Evolutionary conservation across 306 rosid genomes (phyloP), one percentile per base, ranked within the genome.

Genomic region (Gastrolobium bilobum): DNA sequence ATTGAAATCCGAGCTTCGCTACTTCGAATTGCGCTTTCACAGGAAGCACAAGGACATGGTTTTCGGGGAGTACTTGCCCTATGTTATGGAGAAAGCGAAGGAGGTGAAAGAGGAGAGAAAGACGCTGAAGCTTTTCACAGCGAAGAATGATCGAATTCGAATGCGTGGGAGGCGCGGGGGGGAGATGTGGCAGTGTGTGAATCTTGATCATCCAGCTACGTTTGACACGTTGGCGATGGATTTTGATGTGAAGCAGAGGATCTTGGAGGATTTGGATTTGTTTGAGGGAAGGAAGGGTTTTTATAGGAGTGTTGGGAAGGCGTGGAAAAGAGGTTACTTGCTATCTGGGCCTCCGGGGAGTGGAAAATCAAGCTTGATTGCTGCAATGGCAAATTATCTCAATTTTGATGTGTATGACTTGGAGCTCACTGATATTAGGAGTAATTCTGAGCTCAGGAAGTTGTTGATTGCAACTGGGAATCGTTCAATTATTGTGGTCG

Each of bases 241-340:
- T 37, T 38, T 31, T 15, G 74, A 79, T 1, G 14, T 11, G 51
- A 86, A 86, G 86, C 3, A 70, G 33, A 75, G 31, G 60, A 63
- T 86, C 15, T 31, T 61, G 31, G 63, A 67, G 14, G 89, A 82
- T 75, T 39, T 82, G 6, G 65, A 68, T 3, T 68, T 71, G 79
- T 86, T 86, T 50, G 15, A 53, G 43, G 53, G 42, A 44, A 81
- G 86, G 29, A 86, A 75, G 33, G 62, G 52, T 3, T 85, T 78
- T 4, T 79, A 85, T 10, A 70, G 66, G 67, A 85, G 37, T 40
- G 79, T 85, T n/a, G 85, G 88, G 3, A 85, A 77, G 74, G 83
- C 88, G 8, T 84, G 88, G 86, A 85, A 85, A 7, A 39, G 81
- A 4, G 86, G 86, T 4, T 85, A 85, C 48, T 60, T 85, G 73